A percentile compares a stretch with the other conserved stretches of the same genome.
These are phyloP conservation scores for Aspergillus alliaceus DNA, from an alignment of 2,329 filamentous ascomycete genomes.

Conservation along the genomic window DNA sequence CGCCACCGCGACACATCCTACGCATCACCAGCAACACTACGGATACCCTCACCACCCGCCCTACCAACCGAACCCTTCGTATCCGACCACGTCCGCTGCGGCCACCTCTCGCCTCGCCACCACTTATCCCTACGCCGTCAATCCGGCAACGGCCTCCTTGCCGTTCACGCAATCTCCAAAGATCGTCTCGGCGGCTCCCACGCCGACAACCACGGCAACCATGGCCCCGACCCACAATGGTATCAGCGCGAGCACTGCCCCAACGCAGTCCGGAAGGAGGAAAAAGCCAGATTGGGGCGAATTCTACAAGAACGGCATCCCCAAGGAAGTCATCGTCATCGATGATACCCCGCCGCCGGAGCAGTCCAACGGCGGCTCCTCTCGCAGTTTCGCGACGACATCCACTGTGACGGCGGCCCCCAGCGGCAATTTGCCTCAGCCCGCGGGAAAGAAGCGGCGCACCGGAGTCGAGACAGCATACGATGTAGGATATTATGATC, in stretches of 20 bases:
- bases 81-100: constrained; percentile 48
- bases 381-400: constrained; percentile 21
- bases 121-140: constrained; percentile 43
- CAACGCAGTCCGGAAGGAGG: constrained; percentile 47
- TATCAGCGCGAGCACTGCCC: constrained; percentile 38
- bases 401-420: constrained; percentile 30
- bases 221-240: constrained; percentile 41
- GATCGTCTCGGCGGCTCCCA: constrained; percentile 33
- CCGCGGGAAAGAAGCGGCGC: constrained; percentile 70
- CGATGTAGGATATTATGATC: constrained; percentile 71
- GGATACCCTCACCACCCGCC: constrained; percentile 58
- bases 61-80: constrained; percentile 56
- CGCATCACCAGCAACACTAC: constrained; percentile 61
- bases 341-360: constrained; percentile 62
- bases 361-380: constrained; percentile 21
- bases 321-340: constrained; percentile 83
- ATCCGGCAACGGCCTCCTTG: constrained; percentile 33
- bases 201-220: constrained; percentile 32
- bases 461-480: constrained; percentile 62
- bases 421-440: constrained; percentile 36
- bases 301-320: constrained; percentile 81
- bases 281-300: constrained; percentile 72
- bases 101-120: constrained; percentile 43
- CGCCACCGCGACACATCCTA: constrained; percentile 70
- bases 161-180: constrained; percentile 37